These are phyloP conservation scores for Cyberlindnera euphorbiiphila DNA, from an alignment of 805 yeast species.

Conservation along the genomic window DNA sequence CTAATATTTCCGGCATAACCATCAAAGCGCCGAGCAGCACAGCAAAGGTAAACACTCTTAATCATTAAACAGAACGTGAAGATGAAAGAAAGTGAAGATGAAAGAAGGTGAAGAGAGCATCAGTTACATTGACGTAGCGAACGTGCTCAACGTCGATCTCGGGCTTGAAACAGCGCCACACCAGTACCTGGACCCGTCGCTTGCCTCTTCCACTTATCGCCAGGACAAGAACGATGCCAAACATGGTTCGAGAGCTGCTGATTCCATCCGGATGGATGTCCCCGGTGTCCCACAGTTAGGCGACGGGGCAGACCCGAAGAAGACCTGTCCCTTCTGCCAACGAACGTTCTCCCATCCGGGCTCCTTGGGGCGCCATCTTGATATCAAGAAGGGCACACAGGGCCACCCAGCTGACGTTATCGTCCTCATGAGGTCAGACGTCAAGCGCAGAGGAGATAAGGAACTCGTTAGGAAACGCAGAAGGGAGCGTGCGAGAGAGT, in stretches of 20 bases:
- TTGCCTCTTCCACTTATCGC: neutral
- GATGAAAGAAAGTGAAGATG: constrained; percentile 1
- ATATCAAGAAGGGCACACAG: constrained; percentile 48
- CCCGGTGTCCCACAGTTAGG: constrained; percentile 25
- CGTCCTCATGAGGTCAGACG: constrained; percentile 42
- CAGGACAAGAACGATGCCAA: constrained; percentile 1
- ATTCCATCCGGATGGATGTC: constrained; percentile 11
- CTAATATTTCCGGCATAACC: constrained; percentile 1
- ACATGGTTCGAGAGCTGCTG: neutral
- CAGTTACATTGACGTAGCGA: constrained; percentile 8
- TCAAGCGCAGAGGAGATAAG: constrained; percentile 48
- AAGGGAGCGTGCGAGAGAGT: constrained; percentile 37
- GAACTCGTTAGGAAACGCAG: constrained; percentile 39
- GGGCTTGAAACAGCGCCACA: constrained; percentile 1
- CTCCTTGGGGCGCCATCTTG: constrained; percentile 57
- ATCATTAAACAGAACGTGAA: too few species aligned
- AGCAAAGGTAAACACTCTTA: neutral
- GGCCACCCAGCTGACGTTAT: constrained; percentile 49
- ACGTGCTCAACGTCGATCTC: constrained; percentile 7
- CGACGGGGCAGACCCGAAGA: constrained; percentile 32
- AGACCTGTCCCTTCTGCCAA: constrained; percentile 48
- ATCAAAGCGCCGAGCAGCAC: constrained; percentile 4
- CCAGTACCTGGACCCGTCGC: constrained; percentile 9
- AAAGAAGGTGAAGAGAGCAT: constrained; percentile 5
- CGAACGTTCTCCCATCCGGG: constrained; percentile 54